A percentile compares a stretch with the other conserved stretches of the same genome.
phyloP scores from a whole-genome alignment of 108 stramenopile genomes.

The Bacterosira constricta region DNA sequence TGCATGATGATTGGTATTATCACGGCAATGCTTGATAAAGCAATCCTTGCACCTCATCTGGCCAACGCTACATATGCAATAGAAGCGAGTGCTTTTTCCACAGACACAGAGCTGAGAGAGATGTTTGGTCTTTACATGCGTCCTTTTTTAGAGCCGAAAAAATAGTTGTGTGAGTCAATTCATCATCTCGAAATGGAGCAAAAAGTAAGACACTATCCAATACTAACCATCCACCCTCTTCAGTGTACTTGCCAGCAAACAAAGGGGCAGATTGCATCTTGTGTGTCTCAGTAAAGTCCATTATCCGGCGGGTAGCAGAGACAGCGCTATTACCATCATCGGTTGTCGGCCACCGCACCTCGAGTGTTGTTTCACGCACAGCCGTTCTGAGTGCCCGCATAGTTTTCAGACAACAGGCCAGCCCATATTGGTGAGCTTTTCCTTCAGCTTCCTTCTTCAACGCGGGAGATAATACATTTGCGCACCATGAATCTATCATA shows the following conservation, averaged over 20 bases:
- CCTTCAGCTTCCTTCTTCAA: slow-evolving; percentile 17
- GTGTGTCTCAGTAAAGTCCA: slow-evolving; percentile 18
- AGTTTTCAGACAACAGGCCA: slow-evolving; percentile 13
- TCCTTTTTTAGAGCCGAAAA: neutral
- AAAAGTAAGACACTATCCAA: neutral
- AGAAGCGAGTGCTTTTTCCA: slow-evolving; percentile 31
- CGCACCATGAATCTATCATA: slow-evolving; percentile 45
- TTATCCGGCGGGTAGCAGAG: slow-evolving; percentile 14
- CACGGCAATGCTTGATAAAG: slow-evolving; percentile 29
- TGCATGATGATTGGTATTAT: slow-evolving; percentile 9
- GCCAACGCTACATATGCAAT: slow-evolving; percentile 37
- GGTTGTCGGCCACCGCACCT: slow-evolving; percentile 1
- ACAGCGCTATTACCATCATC: neutral
- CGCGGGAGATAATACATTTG: slow-evolving; percentile 17
- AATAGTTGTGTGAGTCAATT: neutral
- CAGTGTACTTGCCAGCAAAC: slow-evolving; percentile 25
- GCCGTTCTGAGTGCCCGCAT: slow-evolving; percentile 23
- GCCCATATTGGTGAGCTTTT: slow-evolving; percentile 22
- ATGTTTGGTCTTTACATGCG: slow-evolving; percentile 36
- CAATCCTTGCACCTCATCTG: slow-evolving; percentile 37
- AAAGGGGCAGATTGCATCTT: slow-evolving; percentile 34
- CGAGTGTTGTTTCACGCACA: slow-evolving; percentile 13
- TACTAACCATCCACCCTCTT: slow-evolving; percentile 19
- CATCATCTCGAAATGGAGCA: no score
- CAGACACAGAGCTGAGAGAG: slow-evolving; percentile 29